Conservation (phyloP, 805 yeast genomes). For the Ogataea neopini region DNA sequence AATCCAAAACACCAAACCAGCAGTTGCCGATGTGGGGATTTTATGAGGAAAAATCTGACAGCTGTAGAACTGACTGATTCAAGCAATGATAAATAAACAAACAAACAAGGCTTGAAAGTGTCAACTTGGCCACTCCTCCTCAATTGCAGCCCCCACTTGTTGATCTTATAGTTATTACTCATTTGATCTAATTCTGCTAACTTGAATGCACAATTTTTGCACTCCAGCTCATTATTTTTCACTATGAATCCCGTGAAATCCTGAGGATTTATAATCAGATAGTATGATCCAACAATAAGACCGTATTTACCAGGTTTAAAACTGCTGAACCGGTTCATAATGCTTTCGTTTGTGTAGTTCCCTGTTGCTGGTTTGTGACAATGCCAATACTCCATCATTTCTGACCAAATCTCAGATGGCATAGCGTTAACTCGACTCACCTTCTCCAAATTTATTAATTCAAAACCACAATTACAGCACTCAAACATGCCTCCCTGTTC, state of each 20-base stretch:
- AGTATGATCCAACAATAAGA: slow-evolving; percentile 58
- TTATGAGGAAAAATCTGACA: slow-evolving; percentile 36
- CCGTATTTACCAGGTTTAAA: slow-evolving; percentile 45
- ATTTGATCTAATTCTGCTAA: neutral
- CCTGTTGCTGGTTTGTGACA: slow-evolving; percentile 71
- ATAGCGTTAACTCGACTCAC: slow-evolving; percentile 50
- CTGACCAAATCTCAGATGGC: slow-evolving; percentile 95
- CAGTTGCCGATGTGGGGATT: slow-evolving; percentile 14
- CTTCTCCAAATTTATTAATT: slow-evolving; percentile 34
- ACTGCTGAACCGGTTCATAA: slow-evolving; percentile 38
- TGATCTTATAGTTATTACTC: slow-evolving; percentile 38
- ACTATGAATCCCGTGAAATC: slow-evolving; percentile 17
- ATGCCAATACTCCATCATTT: slow-evolving; percentile 97
- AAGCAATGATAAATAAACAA: slow-evolving; percentile 40
- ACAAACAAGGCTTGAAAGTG: slow-evolving; percentile 38
- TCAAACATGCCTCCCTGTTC: slow-evolving; percentile 7
- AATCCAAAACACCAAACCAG: slow-evolving; percentile 54
- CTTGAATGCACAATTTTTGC: neutral
- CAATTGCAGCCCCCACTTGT: slow-evolving; percentile 58
- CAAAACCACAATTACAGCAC: slow-evolving; percentile 21
- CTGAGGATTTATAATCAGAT: slow-evolving; percentile 43
- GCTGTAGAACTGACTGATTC: slow-evolving; percentile 47
- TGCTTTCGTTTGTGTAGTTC: slow-evolving; percentile 18
- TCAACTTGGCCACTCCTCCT: slow-evolving; percentile 24
- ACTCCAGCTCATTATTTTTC: neutral